Conservation (phyloP, 805 yeast genomes). For the Pichia paraexigua region DNA sequence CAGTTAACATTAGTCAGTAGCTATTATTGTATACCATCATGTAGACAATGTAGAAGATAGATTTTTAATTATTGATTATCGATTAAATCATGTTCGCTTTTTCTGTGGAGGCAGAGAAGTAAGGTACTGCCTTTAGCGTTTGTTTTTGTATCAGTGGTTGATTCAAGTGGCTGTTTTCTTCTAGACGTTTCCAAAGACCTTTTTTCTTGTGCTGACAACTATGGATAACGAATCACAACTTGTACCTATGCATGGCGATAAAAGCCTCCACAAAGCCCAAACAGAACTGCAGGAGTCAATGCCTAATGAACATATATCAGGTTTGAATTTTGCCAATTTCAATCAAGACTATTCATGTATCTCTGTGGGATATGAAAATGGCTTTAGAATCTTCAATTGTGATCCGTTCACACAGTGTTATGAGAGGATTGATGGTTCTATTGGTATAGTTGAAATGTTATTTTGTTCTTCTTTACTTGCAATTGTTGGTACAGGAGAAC, state of each 20-base stretch:
- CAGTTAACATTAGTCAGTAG: background rate
- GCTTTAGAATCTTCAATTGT: constrained; percentile 77
- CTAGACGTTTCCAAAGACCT: background rate
- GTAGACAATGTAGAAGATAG: no score
- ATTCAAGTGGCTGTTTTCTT: background rate
- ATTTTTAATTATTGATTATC: background rate
- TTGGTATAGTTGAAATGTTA: constrained; percentile 84
- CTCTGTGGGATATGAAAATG: constrained; percentile 60
- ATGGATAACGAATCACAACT: background rate
- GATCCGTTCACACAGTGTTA: constrained; percentile 79
- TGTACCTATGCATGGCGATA: background rate
- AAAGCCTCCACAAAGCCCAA: background rate
- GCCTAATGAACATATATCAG: constrained; percentile 2
- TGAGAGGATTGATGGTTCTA: constrained; percentile 38
- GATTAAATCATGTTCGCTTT: background rate
- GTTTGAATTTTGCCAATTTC: constrained; percentile 44
- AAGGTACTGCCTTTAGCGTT: background rate
- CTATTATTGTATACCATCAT: background rate
- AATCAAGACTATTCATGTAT: constrained; percentile 87
- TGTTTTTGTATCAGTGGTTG: background rate
- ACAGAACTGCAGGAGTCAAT: background rate
- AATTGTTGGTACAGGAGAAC: constrained; percentile 75
- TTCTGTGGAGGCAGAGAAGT: background rate
- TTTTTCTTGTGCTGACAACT: background rate
- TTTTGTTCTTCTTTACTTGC: constrained; percentile 82